These are phyloP conservation scores for Sclerotinia glacialis DNA, from an alignment of 2,329 filamentous ascomycete genomes.

Conservation along the genomic window DNA sequence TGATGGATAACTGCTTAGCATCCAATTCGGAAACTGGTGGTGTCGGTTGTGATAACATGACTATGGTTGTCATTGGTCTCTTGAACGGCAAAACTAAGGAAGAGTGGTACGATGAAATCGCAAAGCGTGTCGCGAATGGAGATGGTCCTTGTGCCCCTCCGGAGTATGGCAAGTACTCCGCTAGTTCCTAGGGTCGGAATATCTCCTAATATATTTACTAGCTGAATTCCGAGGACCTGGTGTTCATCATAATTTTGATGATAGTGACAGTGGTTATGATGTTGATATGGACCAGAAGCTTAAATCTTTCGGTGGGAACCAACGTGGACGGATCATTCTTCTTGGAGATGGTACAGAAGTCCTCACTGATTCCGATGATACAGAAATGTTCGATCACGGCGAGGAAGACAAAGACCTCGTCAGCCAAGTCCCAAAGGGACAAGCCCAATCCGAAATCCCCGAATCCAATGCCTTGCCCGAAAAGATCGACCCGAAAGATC, in stretches of 20 bases:
- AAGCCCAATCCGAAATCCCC: slow-evolving; percentile 29
- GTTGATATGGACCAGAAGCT: slow-evolving; percentile 66
- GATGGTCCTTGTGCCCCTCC: slow-evolving; percentile 98
- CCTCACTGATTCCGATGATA: slow-evolving; percentile 81
- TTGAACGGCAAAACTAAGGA: slow-evolving; percentile 91
- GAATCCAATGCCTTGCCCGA: slow-evolving; percentile 23
- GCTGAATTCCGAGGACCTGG: slow-evolving; percentile 83
- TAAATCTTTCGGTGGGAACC: slow-evolving; percentile 66
- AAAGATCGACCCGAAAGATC: slow-evolving; percentile 29
- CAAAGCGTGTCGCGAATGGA: slow-evolving; percentile 88
- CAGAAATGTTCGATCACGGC: slow-evolving; percentile 90
- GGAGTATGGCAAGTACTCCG: slow-evolving; percentile 77
- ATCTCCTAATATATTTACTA: slow-evolving; percentile 43
- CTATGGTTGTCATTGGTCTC: slow-evolving; percentile 87
- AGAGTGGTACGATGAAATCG: slow-evolving; percentile 97
- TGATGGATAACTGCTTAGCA: slow-evolving; percentile 99
- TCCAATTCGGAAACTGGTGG: slow-evolving; percentile 97
- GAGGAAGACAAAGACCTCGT: slow-evolving; percentile 81
- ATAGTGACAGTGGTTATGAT: slow-evolving; percentile 75
- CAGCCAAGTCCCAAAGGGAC: slow-evolving; percentile 74
- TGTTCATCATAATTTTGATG: slow-evolving; percentile 78
- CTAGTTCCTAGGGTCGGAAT: slow-evolving; percentile 25
- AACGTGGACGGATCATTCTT: slow-evolving; percentile 82
- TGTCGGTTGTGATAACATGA: slow-evolving; percentile 99
- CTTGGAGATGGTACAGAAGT: slow-evolving; percentile 94